Base-by-base conservation (phyloP, 345 rosid genomes). In the Streptanthus diversifolius region DNA sequence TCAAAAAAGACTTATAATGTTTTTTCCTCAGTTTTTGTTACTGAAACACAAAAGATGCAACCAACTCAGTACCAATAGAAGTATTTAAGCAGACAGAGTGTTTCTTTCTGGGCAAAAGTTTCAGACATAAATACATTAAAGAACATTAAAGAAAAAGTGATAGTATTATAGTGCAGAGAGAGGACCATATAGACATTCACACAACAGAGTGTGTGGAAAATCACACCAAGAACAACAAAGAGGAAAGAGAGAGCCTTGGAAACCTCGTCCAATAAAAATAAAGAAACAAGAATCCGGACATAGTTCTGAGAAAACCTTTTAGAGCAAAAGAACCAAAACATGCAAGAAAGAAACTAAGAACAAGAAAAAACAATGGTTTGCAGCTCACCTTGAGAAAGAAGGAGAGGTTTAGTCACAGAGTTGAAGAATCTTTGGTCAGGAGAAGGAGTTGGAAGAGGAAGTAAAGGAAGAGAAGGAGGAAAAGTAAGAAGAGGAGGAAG, bases 401-500 rank as follows among this genome's bases (percentile, higher is more conserved):
- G 80, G 59, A 73, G 72, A 80, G 89, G 70, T 77, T 82, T 87
- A 49, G 89, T 63, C 82, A 84, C 77, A 12, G 91, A 77, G 40
- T 63, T 63, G 63, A 78, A 82, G 77, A 74, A 52, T 13, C 80
- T 85, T 80, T 79, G 81, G 45, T 71, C 84, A 79, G 33, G 76
- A 44, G 43, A 63, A 68, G 48, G 83, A 15, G 77, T 83, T 13
- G 77, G 88, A 41, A 83, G 80, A 59, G 89, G 90, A 48, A 83
- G 70, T 1, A 41, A 8, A 24, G 82, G 80, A 74, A 87, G 84
- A 78, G 88, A 84, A 80, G 87, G 92, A 45, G 87, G 97, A 65
- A 82, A 92, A 75, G 82, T 84, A 73, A 86, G 86, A 11, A 86
- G 96, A 80, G 70, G 81, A 72, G 79, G 77, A 14, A 82, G 82